Evolutionary conservation across 306 rosid genomes (phyloP).

Genomic region (Citrullus colocynthis): DNA sequence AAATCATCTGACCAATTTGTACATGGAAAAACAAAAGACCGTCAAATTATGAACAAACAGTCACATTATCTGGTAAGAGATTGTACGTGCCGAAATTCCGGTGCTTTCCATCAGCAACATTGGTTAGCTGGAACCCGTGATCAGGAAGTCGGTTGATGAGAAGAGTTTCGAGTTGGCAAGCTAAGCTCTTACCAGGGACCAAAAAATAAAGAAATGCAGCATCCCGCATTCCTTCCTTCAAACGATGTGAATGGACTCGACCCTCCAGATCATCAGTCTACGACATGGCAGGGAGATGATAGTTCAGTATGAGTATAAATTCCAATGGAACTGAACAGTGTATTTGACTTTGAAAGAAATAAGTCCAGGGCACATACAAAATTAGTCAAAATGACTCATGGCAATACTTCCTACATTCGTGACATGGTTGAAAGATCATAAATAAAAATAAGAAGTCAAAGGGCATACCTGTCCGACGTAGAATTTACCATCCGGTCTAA

Average conservation of each 20-base stretch:
- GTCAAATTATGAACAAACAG: slow-evolving; percentile 13
- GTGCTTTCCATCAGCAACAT: slow-evolving; percentile 76
- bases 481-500: slow-evolving; percentile 60
- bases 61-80: slow-evolving; percentile 24
- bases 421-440: background rate
- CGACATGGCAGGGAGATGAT: background rate
- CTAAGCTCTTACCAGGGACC: slow-evolving; percentile 72
- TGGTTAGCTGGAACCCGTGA: slow-evolving; percentile 53
- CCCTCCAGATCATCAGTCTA: slow-evolving; percentile 86
- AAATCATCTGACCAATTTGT: background rate
- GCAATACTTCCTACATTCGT: background rate
- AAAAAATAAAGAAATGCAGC: slow-evolving; percentile 50
- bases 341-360: background rate
- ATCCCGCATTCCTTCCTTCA: slow-evolving; percentile 61
- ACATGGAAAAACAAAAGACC: background rate
- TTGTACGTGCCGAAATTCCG: slow-evolving; percentile 76
- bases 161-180: slow-evolving; percentile 79
- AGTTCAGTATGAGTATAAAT: background rate
- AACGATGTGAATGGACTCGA: slow-evolving; percentile 53
- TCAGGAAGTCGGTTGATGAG: slow-evolving; percentile 83
- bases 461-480: slow-evolving; percentile 76
- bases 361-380: background rate
- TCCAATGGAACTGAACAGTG: background rate
- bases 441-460: background rate
- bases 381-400: background rate